Evolutionary conservation across 2,329 filamentous ascomycete species (phyloP).

Genomic region (Alternaria sp.): DNA sequence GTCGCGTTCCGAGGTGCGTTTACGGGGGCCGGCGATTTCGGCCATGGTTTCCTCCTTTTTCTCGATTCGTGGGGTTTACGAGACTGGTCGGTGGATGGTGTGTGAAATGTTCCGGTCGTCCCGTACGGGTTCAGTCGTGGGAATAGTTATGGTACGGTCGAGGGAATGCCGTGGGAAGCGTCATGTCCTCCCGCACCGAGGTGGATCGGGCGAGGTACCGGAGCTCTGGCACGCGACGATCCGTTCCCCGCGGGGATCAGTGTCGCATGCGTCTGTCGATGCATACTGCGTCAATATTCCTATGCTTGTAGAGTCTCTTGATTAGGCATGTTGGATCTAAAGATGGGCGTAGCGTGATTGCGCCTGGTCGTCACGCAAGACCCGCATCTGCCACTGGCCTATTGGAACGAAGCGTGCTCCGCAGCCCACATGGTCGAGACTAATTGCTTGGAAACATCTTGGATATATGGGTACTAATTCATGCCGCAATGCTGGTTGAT

Average conservation of each 20-base stretch:
- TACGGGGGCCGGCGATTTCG: conserved; percentile 14
- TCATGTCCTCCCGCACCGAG: conserved; percentile 10
- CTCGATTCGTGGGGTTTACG: background rate
- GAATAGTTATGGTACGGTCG: background rate
- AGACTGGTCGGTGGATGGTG: background rate
- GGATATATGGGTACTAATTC: background rate
- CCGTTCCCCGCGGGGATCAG: background rate
- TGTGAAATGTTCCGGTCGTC: background rate
- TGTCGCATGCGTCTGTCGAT: background rate
- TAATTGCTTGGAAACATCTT: background rate
- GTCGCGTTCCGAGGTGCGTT: conserved; percentile 13
- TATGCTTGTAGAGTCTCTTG: background rate
- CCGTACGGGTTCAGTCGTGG: background rate
- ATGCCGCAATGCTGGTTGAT: background rate
- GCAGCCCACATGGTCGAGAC: background rate
- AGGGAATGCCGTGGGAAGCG: background rate
- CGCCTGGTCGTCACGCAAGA: conserved; percentile 1
- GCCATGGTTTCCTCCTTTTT: background rate
- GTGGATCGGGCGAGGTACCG: background rate
- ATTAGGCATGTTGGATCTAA: background rate
- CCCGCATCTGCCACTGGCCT: conserved; percentile 1
- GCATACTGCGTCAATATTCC: background rate
- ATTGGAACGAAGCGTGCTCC: conserved; percentile 3
- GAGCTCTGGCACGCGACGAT: background rate
- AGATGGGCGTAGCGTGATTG: background rate